phyloP scores from a whole-genome alignment of 2,329 filamentous ascomycete species.

The Fusarium sterilihyphosum region DNA sequence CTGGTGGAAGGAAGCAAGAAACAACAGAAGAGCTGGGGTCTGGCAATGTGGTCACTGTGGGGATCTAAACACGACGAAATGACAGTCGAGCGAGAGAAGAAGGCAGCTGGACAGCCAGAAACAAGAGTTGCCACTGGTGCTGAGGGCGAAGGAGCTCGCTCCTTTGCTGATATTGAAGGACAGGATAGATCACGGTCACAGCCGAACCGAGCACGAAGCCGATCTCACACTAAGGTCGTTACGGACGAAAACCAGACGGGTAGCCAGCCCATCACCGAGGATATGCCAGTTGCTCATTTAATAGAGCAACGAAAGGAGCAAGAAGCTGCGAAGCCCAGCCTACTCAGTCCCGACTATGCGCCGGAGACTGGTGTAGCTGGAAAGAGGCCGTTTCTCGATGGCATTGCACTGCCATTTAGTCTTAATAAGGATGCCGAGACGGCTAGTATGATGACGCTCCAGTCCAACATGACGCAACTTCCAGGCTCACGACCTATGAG shows the following conservation, averaged over 20 bases:
- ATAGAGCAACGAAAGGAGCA: constrained; percentile 54
- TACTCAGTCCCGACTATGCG: constrained; percentile 55
- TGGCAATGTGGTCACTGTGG: constrained; percentile 88
- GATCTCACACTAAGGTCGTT: constrained; percentile 58
- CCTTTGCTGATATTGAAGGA: constrained; percentile 52
- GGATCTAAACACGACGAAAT: constrained; percentile 88
- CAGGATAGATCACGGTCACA: constrained; percentile 48
- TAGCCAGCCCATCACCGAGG: constrained; percentile 45
- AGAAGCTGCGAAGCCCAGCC: constrained; percentile 53
- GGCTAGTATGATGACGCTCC: constrained; percentile 76
- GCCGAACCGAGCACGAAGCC: constrained; percentile 46
- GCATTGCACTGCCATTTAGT: constrained; percentile 79
- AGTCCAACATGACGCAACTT: constrained; percentile 51
- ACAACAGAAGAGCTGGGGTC: constrained; percentile 75
- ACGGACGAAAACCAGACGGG: constrained; percentile 62
- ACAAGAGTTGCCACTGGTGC: constrained; percentile 47
- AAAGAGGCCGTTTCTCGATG: constrained; percentile 73
- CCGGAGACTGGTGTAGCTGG: constrained; percentile 63
- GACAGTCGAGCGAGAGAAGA: constrained; percentile 70
- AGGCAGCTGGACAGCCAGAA: constrained; percentile 54
- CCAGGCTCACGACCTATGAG: constrained; percentile 50
- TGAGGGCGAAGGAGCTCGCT: constrained; percentile 56
- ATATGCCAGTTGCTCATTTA: constrained; percentile 56
- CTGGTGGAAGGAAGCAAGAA: constrained; percentile 56
- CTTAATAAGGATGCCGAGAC: constrained; percentile 71